Conservation (phyloP, 345 rosid species). For the Mercurialis annua region DNA sequence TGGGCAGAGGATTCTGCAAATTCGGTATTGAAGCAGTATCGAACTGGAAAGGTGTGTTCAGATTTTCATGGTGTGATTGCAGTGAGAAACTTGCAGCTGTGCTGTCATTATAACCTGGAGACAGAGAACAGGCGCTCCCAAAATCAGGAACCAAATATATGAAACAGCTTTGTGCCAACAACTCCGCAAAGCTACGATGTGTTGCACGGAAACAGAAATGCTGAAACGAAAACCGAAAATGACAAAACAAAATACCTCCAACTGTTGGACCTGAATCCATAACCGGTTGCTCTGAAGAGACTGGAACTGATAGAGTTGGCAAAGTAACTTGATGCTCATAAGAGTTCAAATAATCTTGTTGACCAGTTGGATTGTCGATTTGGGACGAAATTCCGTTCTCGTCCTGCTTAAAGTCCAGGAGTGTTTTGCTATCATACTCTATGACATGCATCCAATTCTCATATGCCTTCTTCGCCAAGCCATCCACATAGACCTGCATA, state of each 20-base stretch:
- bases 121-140: neutral
- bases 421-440: constrained; percentile 30
- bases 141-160: constrained; percentile 6
- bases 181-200: too few species aligned
- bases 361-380: constrained; percentile 12
- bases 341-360: constrained; percentile 24
- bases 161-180: neutral
- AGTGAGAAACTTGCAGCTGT: constrained; percentile 40
- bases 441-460: constrained; percentile 30
- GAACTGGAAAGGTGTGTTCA: constrained; percentile 40
- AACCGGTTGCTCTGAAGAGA: constrained; percentile 49
- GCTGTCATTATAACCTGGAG: constrained; percentile 47
- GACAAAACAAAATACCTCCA: constrained; percentile 74
- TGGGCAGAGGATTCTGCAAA: constrained; percentile 41
- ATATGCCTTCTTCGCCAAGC: constrained; percentile 29
- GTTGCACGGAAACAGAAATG: too few species aligned
- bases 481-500: constrained; percentile 24
- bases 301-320: constrained; percentile 43
- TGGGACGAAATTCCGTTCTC: constrained; percentile 10
- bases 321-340: constrained; percentile 37
- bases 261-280: constrained; percentile 45
- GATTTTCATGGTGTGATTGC: constrained; percentile 48
- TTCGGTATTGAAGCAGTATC: constrained; percentile 47
- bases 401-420: constrained; percentile 21
- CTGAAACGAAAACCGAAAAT: too few species aligned